Conservation (phyloP, 75 land plant genomes). For the Pinus albicaulis region DNA sequence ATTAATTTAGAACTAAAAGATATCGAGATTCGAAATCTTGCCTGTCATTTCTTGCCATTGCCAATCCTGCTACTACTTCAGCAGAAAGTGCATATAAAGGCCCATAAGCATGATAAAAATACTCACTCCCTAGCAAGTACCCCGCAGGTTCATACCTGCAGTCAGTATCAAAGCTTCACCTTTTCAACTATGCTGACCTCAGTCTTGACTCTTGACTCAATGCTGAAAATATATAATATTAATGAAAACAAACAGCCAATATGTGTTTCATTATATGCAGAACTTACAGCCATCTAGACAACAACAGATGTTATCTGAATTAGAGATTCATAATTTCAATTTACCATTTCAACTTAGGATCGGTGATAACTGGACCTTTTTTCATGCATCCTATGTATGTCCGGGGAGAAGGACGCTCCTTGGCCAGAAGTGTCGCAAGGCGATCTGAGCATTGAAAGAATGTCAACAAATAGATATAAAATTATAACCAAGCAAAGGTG, state of each 20-base stretch:
- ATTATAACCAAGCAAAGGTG: slow-evolving; percentile 3
- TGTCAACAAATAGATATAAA: neutral
- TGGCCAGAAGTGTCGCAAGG: slow-evolving; percentile 69
- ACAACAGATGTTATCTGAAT: neutral
- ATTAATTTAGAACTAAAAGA: neutral
- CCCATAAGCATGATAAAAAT: slow-evolving; percentile 88
- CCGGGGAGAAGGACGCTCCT: slow-evolving; percentile 50
- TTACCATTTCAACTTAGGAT: slow-evolving; percentile 81
- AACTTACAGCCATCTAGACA: neutral
- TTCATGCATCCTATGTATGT: slow-evolving; percentile 94
- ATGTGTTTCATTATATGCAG: neutral
- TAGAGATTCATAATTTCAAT: neutral
- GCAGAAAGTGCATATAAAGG: slow-evolving; percentile 85
- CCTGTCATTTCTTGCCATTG: slow-evolving; percentile 70
- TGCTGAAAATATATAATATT: too few species aligned
- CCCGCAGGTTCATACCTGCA: slow-evolving; percentile 78
- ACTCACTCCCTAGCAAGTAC: slow-evolving; percentile 70
- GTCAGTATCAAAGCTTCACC: neutral
- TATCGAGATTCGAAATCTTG: slow-evolving; percentile 2
- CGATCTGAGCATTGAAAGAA: slow-evolving; percentile 44
- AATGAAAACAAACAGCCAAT: too few species aligned
- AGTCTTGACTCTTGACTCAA: too few species aligned
- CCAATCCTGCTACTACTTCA: slow-evolving; percentile 75
- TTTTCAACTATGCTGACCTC: neutral
- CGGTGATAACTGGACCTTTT: slow-evolving; percentile 81